phyloP scores from a whole-genome alignment of 768 basidiomycete genomes.

The Naganishia randhawae region DNA sequence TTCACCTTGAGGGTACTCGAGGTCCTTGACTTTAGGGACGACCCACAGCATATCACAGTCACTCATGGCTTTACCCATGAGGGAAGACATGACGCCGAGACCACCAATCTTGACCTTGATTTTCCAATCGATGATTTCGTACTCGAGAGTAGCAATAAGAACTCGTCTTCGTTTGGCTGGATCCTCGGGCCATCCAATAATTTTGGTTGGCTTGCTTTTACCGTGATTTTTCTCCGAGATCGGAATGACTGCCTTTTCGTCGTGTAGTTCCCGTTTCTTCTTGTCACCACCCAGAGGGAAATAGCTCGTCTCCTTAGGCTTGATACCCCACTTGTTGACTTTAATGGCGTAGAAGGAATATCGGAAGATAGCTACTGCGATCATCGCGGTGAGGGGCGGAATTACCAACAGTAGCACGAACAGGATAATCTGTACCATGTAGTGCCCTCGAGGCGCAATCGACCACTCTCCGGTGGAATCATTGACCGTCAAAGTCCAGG shows the following conservation, averaged over 20 bases:
- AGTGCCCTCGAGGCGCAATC: constrained; percentile 74
- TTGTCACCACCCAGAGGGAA: constrained; percentile 83
- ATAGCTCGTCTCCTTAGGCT: constrained; percentile 65
- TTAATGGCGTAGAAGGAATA: constrained; percentile 95
- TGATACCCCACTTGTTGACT: constrained; percentile 85
- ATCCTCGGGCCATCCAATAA: constrained; percentile 96
- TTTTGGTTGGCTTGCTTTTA: constrained; percentile 62
- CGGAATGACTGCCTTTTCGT: constrained; percentile 48
- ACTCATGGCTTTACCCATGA: constrained; percentile 98
- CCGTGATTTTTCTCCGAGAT: constrained; percentile 68
- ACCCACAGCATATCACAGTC: constrained; percentile 95
- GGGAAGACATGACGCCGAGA: constrained; percentile 92
- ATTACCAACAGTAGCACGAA: constrained; percentile 76
- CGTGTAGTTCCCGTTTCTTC: constrained; percentile 54
- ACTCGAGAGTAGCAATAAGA: constrained; percentile 86
- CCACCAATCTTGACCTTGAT: constrained; percentile 97
- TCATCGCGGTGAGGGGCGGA: constrained; percentile 75
- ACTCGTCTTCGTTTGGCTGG: constrained; percentile 86
- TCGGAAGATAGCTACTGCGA: constrained; percentile 84
- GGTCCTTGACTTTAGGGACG: constrained; percentile 86
- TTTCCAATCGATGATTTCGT: constrained; percentile 97
- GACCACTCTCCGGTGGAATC: constrained; percentile 74
- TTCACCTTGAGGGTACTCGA: constrained; percentile 87
- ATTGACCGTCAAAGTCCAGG: constrained; percentile 78
- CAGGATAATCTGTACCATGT: constrained; percentile 77